phyloP scores from a whole-genome alignment of 2,329 filamentous ascomycete genomes.

The Aotearoamyces nothofagi region DNA sequence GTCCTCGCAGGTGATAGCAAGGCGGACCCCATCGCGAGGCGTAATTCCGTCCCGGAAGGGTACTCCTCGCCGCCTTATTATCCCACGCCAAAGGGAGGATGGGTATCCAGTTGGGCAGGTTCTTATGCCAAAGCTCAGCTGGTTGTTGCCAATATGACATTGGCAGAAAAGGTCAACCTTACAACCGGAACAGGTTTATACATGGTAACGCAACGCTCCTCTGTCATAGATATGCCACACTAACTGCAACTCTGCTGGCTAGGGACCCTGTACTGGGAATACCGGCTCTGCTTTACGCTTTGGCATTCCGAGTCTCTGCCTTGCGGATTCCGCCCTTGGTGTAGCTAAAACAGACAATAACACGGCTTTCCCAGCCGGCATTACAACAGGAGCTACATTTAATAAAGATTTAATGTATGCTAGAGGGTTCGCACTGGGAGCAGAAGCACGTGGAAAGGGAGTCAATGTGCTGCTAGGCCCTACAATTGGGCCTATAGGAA shows the following conservation, averaged over 20 bases:
- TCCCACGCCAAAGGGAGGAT: conserved; percentile 37
- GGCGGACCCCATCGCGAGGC: too few species aligned
- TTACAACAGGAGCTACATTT: conserved; percentile 61
- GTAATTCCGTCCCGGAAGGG: conserved; percentile 4
- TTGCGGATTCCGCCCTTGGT: conserved; percentile 58
- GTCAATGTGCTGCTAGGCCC: conserved; percentile 58
- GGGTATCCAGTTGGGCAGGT: conserved; percentile 36
- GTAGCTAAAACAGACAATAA: conserved; percentile 59
- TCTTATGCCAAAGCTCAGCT: conserved; percentile 55
- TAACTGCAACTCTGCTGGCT: conserved; percentile 2
- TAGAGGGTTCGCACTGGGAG: conserved; percentile 51
- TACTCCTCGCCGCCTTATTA: conserved; percentile 9
- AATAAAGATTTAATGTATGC: conserved; percentile 58
- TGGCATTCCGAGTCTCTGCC: conserved; percentile 56
- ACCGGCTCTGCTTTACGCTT: conserved; percentile 56
- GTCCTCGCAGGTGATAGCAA: conserved; percentile 1
- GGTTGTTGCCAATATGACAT: conserved; percentile 59
- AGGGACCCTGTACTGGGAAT: conserved; percentile 55
- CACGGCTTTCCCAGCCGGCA: conserved; percentile 67
- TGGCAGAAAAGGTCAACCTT: conserved; percentile 69
- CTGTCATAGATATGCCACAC: too few species aligned
- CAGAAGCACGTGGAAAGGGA: conserved; percentile 61
- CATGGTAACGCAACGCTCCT: conserved; percentile 39
- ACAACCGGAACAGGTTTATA: conserved; percentile 56
- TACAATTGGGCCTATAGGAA: conserved; percentile 55